Evolutionary conservation across 768 basidiomycete species (phyloP).

Genomic region (Lactarius sp.): DNA sequence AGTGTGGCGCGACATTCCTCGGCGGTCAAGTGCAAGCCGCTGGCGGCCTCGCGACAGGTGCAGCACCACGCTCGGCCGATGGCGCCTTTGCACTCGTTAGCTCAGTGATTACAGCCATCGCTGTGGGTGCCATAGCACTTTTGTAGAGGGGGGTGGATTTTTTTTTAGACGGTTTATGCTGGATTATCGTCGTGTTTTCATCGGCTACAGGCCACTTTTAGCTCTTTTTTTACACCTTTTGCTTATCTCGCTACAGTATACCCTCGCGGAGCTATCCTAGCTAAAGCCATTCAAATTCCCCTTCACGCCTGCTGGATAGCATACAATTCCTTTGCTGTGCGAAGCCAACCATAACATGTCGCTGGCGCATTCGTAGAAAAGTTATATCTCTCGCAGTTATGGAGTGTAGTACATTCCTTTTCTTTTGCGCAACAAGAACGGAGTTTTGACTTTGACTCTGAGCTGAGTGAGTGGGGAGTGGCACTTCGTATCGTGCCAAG

Average conservation of each 20-base stretch:
- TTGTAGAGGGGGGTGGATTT: slow-evolving; percentile 19
- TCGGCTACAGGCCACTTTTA: not conserved
- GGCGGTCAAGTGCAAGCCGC: slow-evolving; percentile 63
- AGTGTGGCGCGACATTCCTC: slow-evolving; percentile 72
- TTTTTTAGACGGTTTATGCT: not conserved
- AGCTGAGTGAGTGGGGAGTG: no score
- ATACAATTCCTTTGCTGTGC: slow-evolving; percentile 20
- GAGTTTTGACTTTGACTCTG: no score
- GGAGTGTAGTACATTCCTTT: slow-evolving; percentile 5
- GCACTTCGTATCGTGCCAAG: no score
- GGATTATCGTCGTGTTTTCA: slow-evolving; percentile 5
- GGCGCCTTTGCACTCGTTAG: slow-evolving; percentile 32
- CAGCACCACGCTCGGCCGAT: slow-evolving; percentile 29
- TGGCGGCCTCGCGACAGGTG: slow-evolving; percentile 46
- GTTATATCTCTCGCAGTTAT: not conserved
- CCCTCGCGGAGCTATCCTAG: slow-evolving; percentile 12
- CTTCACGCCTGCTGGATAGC: not conserved
- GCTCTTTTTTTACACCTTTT: not conserved
- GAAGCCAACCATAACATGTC: slow-evolving; percentile 3
- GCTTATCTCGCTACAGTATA: slow-evolving; percentile 22
- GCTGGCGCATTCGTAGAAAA: slow-evolving; percentile 8
- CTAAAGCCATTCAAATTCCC: slow-evolving; percentile 4
- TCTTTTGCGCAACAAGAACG: not conserved
- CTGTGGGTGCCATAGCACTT: slow-evolving; percentile 32
- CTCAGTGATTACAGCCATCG: slow-evolving; percentile 34